Conservation (phyloP, 169 alveolate species). For the Plasmodium vivax region DNA sequence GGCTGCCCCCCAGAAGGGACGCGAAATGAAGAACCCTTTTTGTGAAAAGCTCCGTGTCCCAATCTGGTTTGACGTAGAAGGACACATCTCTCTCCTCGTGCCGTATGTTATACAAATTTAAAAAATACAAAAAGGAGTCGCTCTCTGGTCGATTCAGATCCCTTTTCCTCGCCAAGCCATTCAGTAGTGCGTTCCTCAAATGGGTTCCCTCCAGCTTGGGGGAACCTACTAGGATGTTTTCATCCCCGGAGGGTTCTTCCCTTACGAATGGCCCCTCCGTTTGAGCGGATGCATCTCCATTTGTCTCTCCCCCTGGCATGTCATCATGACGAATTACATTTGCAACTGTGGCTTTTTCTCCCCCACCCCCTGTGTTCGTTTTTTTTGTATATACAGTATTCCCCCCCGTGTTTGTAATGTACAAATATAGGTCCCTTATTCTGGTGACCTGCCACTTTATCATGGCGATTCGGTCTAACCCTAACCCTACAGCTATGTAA, state of each 20-base stretch:
- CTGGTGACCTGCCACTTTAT: slow-evolving; percentile 27
- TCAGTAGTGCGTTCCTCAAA: slow-evolving; percentile 2
- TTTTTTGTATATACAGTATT: neutral
- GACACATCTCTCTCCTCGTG: slow-evolving; percentile 62
- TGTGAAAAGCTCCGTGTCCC: slow-evolving; percentile 40
- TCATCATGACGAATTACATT: neutral
- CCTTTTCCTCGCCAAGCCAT: neutral
- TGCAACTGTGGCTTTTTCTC: neutral
- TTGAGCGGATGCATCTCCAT: neutral
- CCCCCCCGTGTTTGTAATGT: slow-evolving; percentile 26
- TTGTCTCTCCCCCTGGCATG: neutral
- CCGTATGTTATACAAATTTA: slow-evolving; percentile 63
- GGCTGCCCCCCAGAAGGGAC: neutral
- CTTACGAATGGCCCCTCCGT: neutral
- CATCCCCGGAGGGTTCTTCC: neutral
- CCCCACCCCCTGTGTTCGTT: neutral
- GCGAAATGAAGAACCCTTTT: slow-evolving; percentile 33
- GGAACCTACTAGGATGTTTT: slow-evolving; percentile 23
- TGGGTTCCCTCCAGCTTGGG: slow-evolving; percentile 51
- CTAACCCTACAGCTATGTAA: slow-evolving; percentile 70
- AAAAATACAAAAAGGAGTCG: slow-evolving; percentile 16
- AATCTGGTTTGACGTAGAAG: slow-evolving; percentile 34
- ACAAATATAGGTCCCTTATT: slow-evolving; percentile 66
- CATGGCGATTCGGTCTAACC: slow-evolving; percentile 72
- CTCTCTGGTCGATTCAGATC: neutral